phyloP scores from a whole-genome alignment of 2,329 filamentous ascomycete species.

The Phyllosticta capitalensis region DNA sequence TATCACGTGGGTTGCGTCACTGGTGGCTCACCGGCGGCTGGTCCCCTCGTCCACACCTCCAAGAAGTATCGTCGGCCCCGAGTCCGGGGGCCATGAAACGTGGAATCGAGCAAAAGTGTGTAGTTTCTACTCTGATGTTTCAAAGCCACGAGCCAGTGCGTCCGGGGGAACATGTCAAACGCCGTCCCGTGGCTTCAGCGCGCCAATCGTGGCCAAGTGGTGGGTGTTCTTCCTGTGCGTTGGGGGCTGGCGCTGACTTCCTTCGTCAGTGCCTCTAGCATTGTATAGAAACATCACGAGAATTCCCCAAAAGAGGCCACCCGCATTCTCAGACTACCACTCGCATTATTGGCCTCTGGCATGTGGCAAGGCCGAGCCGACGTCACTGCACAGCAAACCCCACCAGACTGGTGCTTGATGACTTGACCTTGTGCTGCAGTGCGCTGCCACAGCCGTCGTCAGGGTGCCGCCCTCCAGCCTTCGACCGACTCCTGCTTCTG shows the following conservation, averaged over 20 bases:
- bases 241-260: too few relatives aligned
- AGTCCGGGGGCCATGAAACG: background rate
- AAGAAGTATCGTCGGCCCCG: too few relatives aligned
- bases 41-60: too few relatives aligned
- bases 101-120: background rate
- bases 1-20: background rate
- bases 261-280: background rate
- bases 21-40: too few relatives aligned
- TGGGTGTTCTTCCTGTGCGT: background rate
- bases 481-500: background rate
- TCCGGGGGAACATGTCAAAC: background rate
- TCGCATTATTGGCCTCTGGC: background rate
- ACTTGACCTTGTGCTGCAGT: background rate
- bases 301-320: background rate
- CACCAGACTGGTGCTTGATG: background rate
- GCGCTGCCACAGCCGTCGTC: background rate
- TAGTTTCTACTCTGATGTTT: background rate
- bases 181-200: background rate
- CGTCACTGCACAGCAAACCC: background rate
- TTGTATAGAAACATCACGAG: background rate
- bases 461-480: too few relatives aligned
- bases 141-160: background rate
- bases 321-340: background rate
- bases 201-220: background rate
- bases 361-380: background rate